A percentile compares a stretch with the other conserved stretches of the same genome.
Evolutionary conservation across 495 filamentous ascomycete species (phyloP).

Genomic region (Hypoxylon subgilvum): DNA sequence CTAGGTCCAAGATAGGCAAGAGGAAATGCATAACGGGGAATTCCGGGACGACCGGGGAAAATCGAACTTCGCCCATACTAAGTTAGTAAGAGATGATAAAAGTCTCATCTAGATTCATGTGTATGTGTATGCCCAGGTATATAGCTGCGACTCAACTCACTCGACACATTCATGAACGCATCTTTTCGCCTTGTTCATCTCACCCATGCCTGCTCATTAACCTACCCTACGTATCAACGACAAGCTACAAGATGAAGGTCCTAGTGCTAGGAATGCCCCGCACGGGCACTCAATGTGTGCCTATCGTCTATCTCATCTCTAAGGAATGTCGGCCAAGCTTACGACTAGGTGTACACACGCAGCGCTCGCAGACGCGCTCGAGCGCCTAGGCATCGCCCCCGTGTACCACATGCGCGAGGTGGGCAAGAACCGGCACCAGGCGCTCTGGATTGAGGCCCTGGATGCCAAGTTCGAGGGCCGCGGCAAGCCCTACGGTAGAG

Average conservation of each 20-base stretch:
- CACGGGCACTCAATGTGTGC: slow-evolving; percentile 69
- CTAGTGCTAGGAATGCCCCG: slow-evolving; percentile 66
- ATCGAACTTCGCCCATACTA: slow-evolving; percentile 5
- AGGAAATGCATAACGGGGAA: slow-evolving; percentile 2
- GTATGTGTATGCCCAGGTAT: no score
- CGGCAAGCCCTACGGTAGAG: slow-evolving; percentile 29
- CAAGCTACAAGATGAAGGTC: slow-evolving; percentile 62
- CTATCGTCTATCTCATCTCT: no score
- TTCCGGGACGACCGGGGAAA: slow-evolving; percentile 5
- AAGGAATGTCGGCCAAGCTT: background rate
- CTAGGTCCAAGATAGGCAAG: slow-evolving; percentile 16
- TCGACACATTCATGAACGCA: no score
- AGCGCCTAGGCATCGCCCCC: slow-evolving; percentile 35
- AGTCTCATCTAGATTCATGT: background rate
- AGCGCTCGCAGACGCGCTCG: slow-evolving; percentile 43
- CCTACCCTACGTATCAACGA: no score
- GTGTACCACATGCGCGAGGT: slow-evolving; percentile 49
- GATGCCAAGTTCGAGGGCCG: slow-evolving; percentile 39
- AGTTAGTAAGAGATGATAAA: slow-evolving; percentile 1
- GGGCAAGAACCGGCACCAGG: slow-evolving; percentile 35
- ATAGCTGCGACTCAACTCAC: no score
- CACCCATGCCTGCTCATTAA: background rate
- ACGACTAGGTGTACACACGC: background rate
- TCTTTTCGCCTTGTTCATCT: background rate
- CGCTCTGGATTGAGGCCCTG: slow-evolving; percentile 39